A percentile compares a stretch with the other conserved stretches of the same genome.
phyloP scores from a whole-genome alignment of 2,329 filamentous ascomycete species.

The Helotiales sp. region DNA sequence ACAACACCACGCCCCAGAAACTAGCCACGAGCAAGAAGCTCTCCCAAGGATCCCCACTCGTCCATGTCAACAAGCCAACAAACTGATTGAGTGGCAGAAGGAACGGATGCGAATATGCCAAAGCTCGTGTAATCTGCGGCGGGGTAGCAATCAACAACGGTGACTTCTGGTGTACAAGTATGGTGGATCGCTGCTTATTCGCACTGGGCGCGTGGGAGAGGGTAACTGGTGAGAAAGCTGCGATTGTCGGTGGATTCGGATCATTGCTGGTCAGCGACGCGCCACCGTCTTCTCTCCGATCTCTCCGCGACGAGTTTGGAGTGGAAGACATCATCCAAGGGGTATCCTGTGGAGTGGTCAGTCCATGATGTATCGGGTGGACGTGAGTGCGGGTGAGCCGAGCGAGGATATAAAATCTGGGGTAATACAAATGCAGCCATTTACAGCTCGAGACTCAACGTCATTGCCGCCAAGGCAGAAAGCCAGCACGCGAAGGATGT shows the following conservation, averaged over 20 bases:
- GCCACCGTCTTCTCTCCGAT: slow-evolving; percentile 39
- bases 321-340: slow-evolving; percentile 46
- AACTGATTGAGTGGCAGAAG: slow-evolving; percentile 86
- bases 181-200: slow-evolving; percentile 81
- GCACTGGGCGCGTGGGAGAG: slow-evolving; percentile 67
- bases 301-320: slow-evolving; percentile 35
- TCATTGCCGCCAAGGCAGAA: slow-evolving; percentile 40
- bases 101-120: slow-evolving; percentile 96
- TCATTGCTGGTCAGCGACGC: slow-evolving; percentile 34
- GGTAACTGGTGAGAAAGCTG: slow-evolving; percentile 86
- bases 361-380: slow-evolving; percentile 7
- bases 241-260: slow-evolving; percentile 73
- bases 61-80: slow-evolving; percentile 89
- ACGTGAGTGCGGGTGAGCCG: neutral
- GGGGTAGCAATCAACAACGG: slow-evolving; percentile 91
- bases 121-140: slow-evolving; percentile 88
- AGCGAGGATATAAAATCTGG: slow-evolving; percentile 17
- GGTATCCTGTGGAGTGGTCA: slow-evolving; percentile 40
- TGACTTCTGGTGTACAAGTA: slow-evolving; percentile 96
- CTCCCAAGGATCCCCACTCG: slow-evolving; percentile 91
- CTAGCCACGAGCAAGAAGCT: slow-evolving; percentile 85
- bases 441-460: slow-evolving; percentile 35
- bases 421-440: slow-evolving; percentile 45
- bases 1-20: slow-evolving; percentile 87
- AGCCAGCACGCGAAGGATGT: slow-evolving; percentile 7